Base-by-base conservation (phyloP, 306 rosid genomes). In the Inga oerstediana region DNA sequence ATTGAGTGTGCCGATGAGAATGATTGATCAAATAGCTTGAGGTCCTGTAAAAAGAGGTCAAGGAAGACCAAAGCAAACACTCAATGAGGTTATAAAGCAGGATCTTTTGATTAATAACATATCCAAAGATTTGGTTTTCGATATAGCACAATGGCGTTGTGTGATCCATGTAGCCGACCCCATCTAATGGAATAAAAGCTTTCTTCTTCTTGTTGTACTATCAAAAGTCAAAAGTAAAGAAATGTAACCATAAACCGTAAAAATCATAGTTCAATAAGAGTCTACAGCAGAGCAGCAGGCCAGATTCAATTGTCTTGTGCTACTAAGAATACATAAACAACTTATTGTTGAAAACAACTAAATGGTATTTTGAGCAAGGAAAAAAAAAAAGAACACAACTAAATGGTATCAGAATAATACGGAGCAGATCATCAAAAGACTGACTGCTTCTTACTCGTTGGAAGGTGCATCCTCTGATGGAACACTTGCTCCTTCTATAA, bases 401-500 rank as follows among this genome's bases (percentile, higher is more conserved):
- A 70, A 81, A 77, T 66, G 89, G 86, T 75, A 84, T 83, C 85
- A 64, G 84, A 89, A 82, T 74, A 88, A 86, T 78, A 59, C 54
- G 74, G 85, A 85, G 84, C 79, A 74, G 37, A 74, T 85, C 85
- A 86, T 74, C 82, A 80, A 87, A 84, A 65, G 83, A 79, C 75
- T 79, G 56, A 77, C 13, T 45, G 84, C 76, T 79, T 84, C 84
- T 91, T 89, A 94, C 88, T 90, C 94, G 24, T 78, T 85, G 64
- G 90, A 81, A 77, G 90, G 32, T 67, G 92, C 78, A 80, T 92
- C 95, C 85, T 92, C 93, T 7, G 94, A 77, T 76, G 90, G 80
- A 81, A 88, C 83, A 83, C 85, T 89, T 87, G 93, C 97, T 76
- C 92, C 92, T 82, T 92, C 97, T 94, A 30, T 70, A 81, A 13